Percentiles rank a stretch among this genome's conserved stretches.
These are phyloP conservation scores for apple (Malus domestica) DNA, from an alignment of 306 rosid genomes.

Conservation along the genomic window ASM211411v1 NC_041799.1:6437501-6438000, in stretches of 20 bases:
- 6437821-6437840: neutral
- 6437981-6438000: neutral
- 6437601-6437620: neutral
- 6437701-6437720: too few relatives aligned
- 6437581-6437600: neutral
- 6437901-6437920: too few relatives aligned
- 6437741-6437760: neutral
- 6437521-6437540: neutral
- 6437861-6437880: neutral
- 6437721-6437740: too few relatives aligned
- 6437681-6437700: neutral
- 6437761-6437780: neutral
- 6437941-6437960: neutral
- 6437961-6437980: neutral
- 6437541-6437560: neutral
- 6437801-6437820: neutral
- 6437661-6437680: too few relatives aligned
- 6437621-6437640: neutral
- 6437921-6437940: too few relatives aligned
- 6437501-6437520: too few relatives aligned
- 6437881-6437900: too few relatives aligned
- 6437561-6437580: neutral
- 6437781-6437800: neutral
- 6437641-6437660: neutral
- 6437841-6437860: neutral